Conservation (phyloP, 2,329 filamentous ascomycete species). For the Sclerotinia minor region DNA sequence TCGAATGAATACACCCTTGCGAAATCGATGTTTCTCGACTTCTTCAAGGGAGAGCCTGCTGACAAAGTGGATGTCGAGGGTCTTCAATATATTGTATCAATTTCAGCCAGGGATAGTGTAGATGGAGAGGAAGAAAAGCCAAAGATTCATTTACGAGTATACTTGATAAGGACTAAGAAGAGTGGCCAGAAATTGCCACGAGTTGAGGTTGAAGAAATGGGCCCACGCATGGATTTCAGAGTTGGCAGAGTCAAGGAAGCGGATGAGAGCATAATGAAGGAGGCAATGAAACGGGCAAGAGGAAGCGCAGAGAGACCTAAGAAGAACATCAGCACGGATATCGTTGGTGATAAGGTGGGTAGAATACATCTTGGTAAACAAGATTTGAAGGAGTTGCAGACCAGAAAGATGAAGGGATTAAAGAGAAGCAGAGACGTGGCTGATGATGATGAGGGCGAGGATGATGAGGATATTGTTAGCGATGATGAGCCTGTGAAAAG, state of each 20-base stretch:
- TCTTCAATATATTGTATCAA: conserved; percentile 83
- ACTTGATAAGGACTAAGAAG: conserved; percentile 82
- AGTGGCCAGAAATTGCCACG: conserved; percentile 84
- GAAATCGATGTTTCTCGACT: conserved; percentile 84
- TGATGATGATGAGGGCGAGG: conserved; percentile 53
- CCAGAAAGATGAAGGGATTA: conserved; percentile 98
- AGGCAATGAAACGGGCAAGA: conserved; percentile 84
- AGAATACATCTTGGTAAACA: conserved; percentile 89
- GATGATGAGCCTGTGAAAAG: conserved; percentile 41
- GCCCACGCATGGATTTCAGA: conserved; percentile 88
- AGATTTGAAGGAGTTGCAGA: conserved; percentile 84
- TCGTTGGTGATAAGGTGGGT: conserved; percentile 94
- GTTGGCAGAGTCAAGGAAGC: conserved; percentile 79
- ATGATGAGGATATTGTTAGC: conserved; percentile 48
- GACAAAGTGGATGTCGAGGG: conserved; percentile 92
- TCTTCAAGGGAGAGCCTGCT: conserved; percentile 79
- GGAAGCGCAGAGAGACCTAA: conserved; percentile 74
- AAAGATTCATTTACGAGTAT: conserved; percentile 70
- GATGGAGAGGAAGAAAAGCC: conserved; percentile 53
- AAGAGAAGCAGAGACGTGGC: conserved; percentile 74
- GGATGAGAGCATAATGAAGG: conserved; percentile 78
- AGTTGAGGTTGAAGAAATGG: conserved; percentile 93
- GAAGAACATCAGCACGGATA: conserved; percentile 93
- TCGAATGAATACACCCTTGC: conserved; percentile 78
- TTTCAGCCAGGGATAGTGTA: conserved; percentile 69